Conservation (phyloP, 2,329 filamentous ascomycete species). For the Annulohypoxylon truncatum region DNA sequence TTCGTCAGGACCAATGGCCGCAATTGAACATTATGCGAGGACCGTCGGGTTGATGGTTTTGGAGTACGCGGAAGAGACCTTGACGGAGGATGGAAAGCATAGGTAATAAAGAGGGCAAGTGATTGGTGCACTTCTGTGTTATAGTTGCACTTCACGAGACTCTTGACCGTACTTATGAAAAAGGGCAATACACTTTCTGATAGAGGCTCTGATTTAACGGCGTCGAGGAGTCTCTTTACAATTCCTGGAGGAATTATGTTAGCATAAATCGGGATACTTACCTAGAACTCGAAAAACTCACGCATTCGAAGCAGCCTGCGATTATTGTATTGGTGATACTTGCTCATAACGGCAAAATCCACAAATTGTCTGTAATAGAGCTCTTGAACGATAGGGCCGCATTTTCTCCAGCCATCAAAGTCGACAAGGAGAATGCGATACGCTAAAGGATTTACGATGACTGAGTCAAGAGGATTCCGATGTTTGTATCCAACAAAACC, state of each 20-base stretch:
- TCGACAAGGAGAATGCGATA: conserved; percentile 94
- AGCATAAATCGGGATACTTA: conserved; percentile 33
- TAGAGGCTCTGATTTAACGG: conserved; percentile 86
- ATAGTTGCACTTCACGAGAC: conserved; percentile 82
- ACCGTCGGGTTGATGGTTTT: conserved; percentile 57
- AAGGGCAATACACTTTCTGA: conserved; percentile 76
- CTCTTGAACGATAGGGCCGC: conserved; percentile 79
- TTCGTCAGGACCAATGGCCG: conserved; percentile 54
- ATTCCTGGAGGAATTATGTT: conserved; percentile 69
- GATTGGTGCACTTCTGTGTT: conserved; percentile 88
- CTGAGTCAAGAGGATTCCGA: conserved; percentile 82
- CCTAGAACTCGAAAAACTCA: conserved; percentile 58
- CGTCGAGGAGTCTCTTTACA: conserved; percentile 89
- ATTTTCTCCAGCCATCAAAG: conserved; percentile 90
- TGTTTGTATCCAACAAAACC: conserved; percentile 90
- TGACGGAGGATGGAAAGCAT: conserved; percentile 76
- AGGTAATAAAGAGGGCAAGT: conserved; percentile 92
- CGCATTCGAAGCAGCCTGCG: conserved; percentile 89
- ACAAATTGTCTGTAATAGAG: conserved; percentile 94
- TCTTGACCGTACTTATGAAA: conserved; percentile 83
- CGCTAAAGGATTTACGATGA: conserved; percentile 94
- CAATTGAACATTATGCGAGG: conserved; percentile 55
- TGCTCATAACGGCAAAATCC: conserved; percentile 88
- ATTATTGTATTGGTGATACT: conserved; percentile 91
- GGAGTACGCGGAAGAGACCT: conserved; percentile 64